Conservation (phyloP, 495 filamentous ascomycete species). For the Penicillium fimorum region DNA sequence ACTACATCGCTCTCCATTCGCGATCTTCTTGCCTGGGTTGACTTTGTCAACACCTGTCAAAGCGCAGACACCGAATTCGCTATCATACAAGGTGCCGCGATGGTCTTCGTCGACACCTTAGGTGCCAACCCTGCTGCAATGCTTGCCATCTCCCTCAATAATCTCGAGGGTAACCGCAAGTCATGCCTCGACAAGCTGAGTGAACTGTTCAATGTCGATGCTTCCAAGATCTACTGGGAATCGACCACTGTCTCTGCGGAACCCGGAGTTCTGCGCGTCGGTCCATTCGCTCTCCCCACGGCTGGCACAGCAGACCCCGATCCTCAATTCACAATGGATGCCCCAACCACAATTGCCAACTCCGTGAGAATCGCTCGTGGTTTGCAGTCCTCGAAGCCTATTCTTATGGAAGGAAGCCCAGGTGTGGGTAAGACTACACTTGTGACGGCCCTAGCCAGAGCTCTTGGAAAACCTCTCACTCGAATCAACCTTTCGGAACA, state of each 20-base stretch:
- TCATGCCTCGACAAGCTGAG: conserved; percentile 72
- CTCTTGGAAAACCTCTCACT: conserved; percentile 75
- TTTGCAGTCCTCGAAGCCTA: conserved; percentile 84
- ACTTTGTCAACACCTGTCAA: conserved; percentile 74
- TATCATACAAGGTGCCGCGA: conserved; percentile 83
- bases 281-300: conserved; percentile 67
- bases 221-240: conserved; percentile 59
- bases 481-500: conserved; percentile 97
- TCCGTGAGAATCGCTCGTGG: conserved; percentile 87
- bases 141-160: conserved; percentile 60
- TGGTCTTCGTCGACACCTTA: conserved; percentile 93
- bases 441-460: conserved; percentile 75
- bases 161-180: conserved; percentile 59
- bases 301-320: conserved; percentile 48
- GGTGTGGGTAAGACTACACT: conserved; percentile 98
- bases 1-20: conserved; percentile 78
- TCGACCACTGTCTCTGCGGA: conserved; percentile 49
- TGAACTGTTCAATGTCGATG: conserved; percentile 61
- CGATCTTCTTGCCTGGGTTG: conserved; percentile 90
- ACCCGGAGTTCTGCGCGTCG: conserved; percentile 56
- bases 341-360: conserved; percentile 86
- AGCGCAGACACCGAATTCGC: conserved; percentile 52
- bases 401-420: conserved; percentile 91
- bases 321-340: conserved; percentile 71
- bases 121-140: conserved; percentile 91